Base-by-base conservation (phyloP, 768 basidiomycete species). In the Tulasnella sp. region DNA sequence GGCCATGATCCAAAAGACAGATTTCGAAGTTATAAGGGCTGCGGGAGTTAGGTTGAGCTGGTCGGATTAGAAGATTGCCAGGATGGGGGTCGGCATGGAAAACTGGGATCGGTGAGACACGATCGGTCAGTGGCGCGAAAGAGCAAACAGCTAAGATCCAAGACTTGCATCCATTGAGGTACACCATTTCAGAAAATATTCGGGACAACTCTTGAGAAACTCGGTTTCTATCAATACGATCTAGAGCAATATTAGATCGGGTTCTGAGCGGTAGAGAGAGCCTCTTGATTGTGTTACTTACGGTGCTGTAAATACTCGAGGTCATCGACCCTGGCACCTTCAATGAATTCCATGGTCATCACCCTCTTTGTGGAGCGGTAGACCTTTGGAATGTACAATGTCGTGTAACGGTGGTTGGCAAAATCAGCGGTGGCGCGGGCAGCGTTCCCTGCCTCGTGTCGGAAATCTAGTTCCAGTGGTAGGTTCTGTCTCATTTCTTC, bases 1-100 rank as follows among this genome's bases (percentile, higher is more conserved):
- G 44, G 48, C 88, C 97, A 83, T 98, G 97, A 84, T 99, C 98
- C 81, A 99, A 88, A 1, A 99, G 89, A 37, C 95, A 96, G 76
- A 98, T 94, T 84, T 99, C 98, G 83, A 99, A 99, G 85, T 98
- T 98, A 86, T 94, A 94, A 0, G 95, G 94, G 12, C 95, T 96
- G 80, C 87, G 89, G 0, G 95, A 93, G 3, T 81, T 82, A 22
- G 84, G 82, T 9, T 90, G 89, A 8, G 93, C 90, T 1, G 93
- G 92, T 79, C 98, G 91, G 72, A 99, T 98, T 41, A 99, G 88
- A 37, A 99, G 88, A 85, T 99, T 99, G 6, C 97, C 97, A 90
- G 83, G 72, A 58, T 84, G 75, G 42, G 80, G 82, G 24, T 79
- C 81, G 83, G 93, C 92, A 85, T 97, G 97, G 82, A 82, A 85